Conservation (phyloP, 257 asterid species). For the Marsdenia floribunda region DNA sequence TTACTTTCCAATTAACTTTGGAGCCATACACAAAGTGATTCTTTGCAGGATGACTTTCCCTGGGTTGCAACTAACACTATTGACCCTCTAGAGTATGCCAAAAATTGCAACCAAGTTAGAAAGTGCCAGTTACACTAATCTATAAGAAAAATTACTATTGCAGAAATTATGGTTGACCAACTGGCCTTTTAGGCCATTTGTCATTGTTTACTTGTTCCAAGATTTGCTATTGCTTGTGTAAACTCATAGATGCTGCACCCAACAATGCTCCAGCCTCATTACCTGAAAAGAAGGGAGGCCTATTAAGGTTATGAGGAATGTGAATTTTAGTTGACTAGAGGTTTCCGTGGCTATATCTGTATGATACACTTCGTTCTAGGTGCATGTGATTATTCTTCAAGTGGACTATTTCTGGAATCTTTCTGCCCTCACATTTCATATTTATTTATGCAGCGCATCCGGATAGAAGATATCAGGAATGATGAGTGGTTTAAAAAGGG, state of each 20-base stretch:
- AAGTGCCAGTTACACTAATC: neutral
- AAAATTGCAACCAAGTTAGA: too few relatives aligned
- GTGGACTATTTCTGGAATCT: neutral
- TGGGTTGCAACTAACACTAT: neutral
- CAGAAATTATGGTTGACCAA: neutral
- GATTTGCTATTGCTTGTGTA: neutral
- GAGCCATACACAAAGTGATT: neutral
- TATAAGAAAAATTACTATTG: neutral
- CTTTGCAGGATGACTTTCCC: neutral
- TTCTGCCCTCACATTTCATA: slow-evolving; percentile 3
- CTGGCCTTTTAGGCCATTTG: neutral
- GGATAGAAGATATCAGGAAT: slow-evolving; percentile 75
- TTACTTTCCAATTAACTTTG: neutral
- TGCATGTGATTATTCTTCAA: neutral
- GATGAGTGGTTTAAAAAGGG: slow-evolving; percentile 88
- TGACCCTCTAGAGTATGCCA: too few relatives aligned
- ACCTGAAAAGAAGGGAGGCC: neutral
- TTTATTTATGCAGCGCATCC: slow-evolving; percentile 69
- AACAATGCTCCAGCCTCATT: neutral
- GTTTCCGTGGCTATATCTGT: neutral
- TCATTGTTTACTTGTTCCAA: neutral
- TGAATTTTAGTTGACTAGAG: slow-evolving; percentile 9
- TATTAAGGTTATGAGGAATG: neutral
- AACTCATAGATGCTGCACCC: neutral
- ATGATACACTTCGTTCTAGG: slow-evolving; percentile 5